Conservation (phyloP, 257 asterid genomes). For the Coffea canephora region DNA sequence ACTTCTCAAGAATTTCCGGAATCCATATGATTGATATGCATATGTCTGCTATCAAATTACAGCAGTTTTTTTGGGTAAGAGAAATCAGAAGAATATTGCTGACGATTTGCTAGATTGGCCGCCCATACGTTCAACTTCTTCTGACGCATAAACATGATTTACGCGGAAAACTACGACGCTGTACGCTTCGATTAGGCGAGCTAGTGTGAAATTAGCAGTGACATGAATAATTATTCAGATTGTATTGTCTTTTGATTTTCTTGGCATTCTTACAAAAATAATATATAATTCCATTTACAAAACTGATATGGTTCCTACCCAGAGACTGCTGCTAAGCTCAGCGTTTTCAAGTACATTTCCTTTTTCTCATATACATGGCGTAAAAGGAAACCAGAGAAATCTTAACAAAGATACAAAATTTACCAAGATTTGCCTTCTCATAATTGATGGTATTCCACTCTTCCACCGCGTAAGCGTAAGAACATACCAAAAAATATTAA, state of each 20-base stretch:
- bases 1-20: conserved; percentile 78
- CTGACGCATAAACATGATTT: neutral
- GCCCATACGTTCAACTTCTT: neutral
- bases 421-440: too few relatives aligned
- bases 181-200: neutral
- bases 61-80: neutral
- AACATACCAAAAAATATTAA: too few relatives aligned
- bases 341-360: neutral
- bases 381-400: neutral
- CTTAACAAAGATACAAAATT: neutral
- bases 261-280: neutral
- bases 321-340: neutral
- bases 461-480: too few relatives aligned
- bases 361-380: neutral
- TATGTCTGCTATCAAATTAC: neutral
- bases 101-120: neutral
- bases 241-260: neutral
- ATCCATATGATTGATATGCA: conserved; percentile 62
- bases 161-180: neutral
- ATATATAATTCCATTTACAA: neutral
- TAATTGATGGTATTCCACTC: too few relatives aligned
- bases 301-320: too few relatives aligned
- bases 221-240: neutral
- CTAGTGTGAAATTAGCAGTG: neutral
- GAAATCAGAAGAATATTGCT: neutral